phyloP scores from a whole-genome alignment of 345 rosid species.

The Euphorbia lathyris region DNA sequence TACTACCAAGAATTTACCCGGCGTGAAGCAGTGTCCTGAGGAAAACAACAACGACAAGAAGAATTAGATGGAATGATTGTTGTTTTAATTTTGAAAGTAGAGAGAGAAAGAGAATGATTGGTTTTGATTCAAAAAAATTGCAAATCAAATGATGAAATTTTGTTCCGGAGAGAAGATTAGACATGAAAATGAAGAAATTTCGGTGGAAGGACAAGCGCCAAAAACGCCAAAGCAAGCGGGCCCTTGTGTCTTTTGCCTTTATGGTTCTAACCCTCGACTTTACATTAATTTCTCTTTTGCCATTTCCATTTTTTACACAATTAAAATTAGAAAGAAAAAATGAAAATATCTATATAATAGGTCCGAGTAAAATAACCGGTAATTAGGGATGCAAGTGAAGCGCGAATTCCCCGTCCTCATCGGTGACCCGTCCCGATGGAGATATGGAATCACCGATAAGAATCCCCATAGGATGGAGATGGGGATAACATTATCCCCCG shows the following conservation, averaged over 20 bases:
- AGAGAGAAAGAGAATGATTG: not conserved
- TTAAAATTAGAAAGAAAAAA: too few species aligned
- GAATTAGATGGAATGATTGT: not conserved
- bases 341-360: too few species aligned
- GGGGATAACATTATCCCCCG: too few species aligned
- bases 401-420: too few species aligned
- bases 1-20: not conserved
- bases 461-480: too few species aligned
- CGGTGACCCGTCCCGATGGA: too few species aligned
- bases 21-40: not conserved
- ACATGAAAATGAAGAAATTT: not conserved
- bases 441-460: too few species aligned
- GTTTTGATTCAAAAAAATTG: not conserved
- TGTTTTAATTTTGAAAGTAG: not conserved
- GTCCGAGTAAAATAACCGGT: too few species aligned
- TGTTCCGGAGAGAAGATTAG: not conserved
- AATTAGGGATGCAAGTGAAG: too few species aligned
- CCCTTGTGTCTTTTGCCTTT: not conserved
- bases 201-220: constrained; percentile 24
- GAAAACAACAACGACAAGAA: too few species aligned
- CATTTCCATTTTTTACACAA: not conserved
- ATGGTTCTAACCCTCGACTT: not conserved
- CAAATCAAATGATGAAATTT: not conserved
- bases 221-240: constrained; percentile 27
- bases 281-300: not conserved